These are phyloP conservation scores for Serpula lacrymans DNA, from an alignment of 768 basidiomycete genomes.

Conservation along the genomic window DNA sequence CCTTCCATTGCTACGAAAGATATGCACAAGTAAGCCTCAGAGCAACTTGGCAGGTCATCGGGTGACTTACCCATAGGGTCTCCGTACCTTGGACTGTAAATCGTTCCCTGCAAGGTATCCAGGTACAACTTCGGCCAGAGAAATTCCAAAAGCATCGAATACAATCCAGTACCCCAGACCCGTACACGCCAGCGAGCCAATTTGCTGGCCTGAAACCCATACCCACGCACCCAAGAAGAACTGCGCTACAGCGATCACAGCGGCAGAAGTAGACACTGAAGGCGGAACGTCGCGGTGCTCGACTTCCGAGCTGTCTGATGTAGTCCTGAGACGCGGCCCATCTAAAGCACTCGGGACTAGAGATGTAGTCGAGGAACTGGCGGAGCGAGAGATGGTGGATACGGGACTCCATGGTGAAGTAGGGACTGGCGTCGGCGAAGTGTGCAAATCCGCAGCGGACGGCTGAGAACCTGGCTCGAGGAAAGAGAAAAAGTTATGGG, in stretches of 20 bases:
- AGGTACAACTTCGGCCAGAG: conserved; percentile 43
- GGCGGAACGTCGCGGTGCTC: conserved; percentile 17
- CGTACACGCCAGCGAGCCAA: conserved; percentile 82
- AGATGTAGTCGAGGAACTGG: conserved; percentile 3
- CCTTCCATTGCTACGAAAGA: conserved; percentile 51
- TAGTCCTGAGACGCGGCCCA: background rate
- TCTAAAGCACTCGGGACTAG: conserved; percentile 9
- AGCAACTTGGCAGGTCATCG: background rate
- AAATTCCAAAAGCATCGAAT: conserved; percentile 87
- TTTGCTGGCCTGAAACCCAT: conserved; percentile 89
- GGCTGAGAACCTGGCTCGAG: conserved; percentile 70
- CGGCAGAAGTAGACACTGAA: conserved; percentile 16
- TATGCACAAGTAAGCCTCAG: conserved; percentile 5
- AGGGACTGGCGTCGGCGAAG: conserved; percentile 57
- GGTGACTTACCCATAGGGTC: conserved; percentile 63
- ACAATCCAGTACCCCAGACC: conserved; percentile 96
- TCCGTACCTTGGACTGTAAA: conserved; percentile 18
- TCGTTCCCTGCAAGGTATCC: conserved; percentile 33
- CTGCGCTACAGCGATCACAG: conserved; percentile 35
- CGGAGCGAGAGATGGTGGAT: conserved; percentile 23
- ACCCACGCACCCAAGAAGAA: conserved; percentile 69
- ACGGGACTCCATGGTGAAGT: conserved; percentile 68
- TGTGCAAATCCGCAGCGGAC: conserved; percentile 40
- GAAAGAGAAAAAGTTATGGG: conserved; percentile 95
- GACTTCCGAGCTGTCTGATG: background rate